Base-by-base conservation (phyloP, 2,329 filamentous ascomycete genomes). In the Fusarium pseudograminearum region DNA sequence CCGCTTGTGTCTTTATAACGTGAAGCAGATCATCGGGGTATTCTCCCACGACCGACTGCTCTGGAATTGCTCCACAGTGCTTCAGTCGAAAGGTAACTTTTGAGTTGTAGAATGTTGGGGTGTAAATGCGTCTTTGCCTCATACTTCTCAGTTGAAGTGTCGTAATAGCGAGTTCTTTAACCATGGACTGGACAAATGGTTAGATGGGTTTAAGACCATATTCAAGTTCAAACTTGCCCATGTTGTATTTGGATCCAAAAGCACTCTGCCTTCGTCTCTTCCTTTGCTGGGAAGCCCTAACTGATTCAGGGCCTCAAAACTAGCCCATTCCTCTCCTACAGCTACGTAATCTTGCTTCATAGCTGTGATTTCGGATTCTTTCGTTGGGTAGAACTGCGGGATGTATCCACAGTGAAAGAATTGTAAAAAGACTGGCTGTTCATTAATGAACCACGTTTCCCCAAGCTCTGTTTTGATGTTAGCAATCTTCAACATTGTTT, bases 401-500 rank as follows among this genome's bases (percentile, higher is more conserved):
- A 59, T 12, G 2, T 70, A 70, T 10, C 48, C 57, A 4, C 57
- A 70, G 18, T 70, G 67, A 2, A 70, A 33, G 3, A 70, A 70
- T 15, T 70, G 67, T 1, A 70, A 8, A 7, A 70, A 70, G 0
- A 70, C 45, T 0, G 67, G 61, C 12, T 67, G 46, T 2, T 70
- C 61, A 3, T 70, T 67, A 5, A 70, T 51, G 2, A 70, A 70
- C 67, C 67, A 70, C 0, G 67, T 70, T 9, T 70, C 67, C 5
- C 66, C 67, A 4, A 70, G 20, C 2, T 53, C 67, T 69, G 7
- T 8, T 1, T 7, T 2, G 4, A 4, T 1, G 12, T 70, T 1
- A 70, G 67, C 5, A 20, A 14, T 36, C 6, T 10, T n/a, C n/a
- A 3, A 3, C 4, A 14, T 1, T 9, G 3, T 1, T 4, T 3